These are phyloP conservation scores for Pichia heedii DNA, from an alignment of 805 yeast species.

Conservation along the genomic window DNA sequence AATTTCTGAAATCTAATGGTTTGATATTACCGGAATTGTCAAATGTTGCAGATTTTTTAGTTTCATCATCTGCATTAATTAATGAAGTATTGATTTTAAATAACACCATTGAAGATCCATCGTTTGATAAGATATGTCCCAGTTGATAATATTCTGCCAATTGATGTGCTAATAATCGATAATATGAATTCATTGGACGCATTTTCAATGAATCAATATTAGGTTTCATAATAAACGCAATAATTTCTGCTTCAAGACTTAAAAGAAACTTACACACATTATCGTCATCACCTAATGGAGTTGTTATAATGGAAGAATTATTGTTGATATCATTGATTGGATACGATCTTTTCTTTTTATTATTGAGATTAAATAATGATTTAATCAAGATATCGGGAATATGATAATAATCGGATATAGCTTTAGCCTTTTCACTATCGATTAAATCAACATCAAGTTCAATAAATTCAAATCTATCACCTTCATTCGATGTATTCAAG, in stretches of 20 bases:
- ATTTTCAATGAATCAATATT: conserved; percentile 34
- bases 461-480: neutral
- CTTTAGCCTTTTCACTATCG: conserved; percentile 12
- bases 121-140: conserved; percentile 47
- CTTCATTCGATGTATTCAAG: too few species aligned
- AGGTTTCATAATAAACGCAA: conserved; percentile 35
- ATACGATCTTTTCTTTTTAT: conserved; percentile 6
- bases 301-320: neutral
- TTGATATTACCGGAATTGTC: conserved; percentile 26
- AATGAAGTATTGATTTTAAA: conserved; percentile 30
- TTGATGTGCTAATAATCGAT: conserved; percentile 59
- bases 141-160: conserved; percentile 57
- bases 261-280: conserved; percentile 35
- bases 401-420: conserved; percentile 17
- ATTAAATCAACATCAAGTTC: conserved; percentile 7
- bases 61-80: conserved; percentile 28
- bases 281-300: conserved; percentile 22
- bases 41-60: conserved; percentile 23
- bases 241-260: conserved; percentile 38
- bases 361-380: conserved; percentile 23
- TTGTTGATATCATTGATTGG: neutral
- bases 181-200: conserved; percentile 58
- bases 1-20: conserved; percentile 24
- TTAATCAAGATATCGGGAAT: conserved; percentile 25
- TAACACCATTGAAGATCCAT: conserved; percentile 38